phyloP scores from a whole-genome alignment of 2,329 filamentous ascomycete species.

The Aspergillus fumigatiaffinis region DNA sequence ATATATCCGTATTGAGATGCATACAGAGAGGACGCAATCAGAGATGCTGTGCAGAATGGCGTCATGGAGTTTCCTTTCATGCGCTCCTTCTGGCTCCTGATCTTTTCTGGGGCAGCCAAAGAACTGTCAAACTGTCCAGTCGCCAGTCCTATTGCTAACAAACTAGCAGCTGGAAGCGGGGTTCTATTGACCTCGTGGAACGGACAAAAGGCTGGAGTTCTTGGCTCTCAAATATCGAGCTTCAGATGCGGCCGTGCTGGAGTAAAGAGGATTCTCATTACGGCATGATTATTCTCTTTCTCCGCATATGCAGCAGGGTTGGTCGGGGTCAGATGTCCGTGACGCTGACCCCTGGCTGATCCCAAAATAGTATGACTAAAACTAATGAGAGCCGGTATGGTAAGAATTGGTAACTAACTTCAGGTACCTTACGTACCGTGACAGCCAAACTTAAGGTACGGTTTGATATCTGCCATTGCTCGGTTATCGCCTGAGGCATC shows the following conservation, averaged over 20 bases:
- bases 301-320: constrained; percentile 6
- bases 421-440: neutral
- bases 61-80: constrained; percentile 5
- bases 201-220: constrained; percentile 6
- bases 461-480: no score
- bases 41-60: constrained; percentile 5
- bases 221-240: constrained; percentile 10
- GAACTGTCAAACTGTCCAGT: neutral
- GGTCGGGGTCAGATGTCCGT: neutral
- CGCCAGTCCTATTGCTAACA: neutral
- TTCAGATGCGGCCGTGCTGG: constrained; percentile 7
- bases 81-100: constrained; percentile 9
- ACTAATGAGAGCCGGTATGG: neutral
- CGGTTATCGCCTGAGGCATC: constrained; percentile 3
- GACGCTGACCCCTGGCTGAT: neutral
- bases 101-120: constrained; percentile 6
- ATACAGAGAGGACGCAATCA: neutral
- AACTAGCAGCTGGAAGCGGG: constrained; percentile 10
- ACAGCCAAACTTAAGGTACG: neutral
- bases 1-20: neutral
- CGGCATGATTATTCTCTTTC: constrained; percentile 15
- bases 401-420: neutral
- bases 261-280: constrained; percentile 18
- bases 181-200: constrained; percentile 8
- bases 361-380: neutral